Percentiles rank a stretch among this genome's conserved stretches.
Conservation (phyloP, 768 basidiomycete species). For the Gloeopeniophorella convolvens region DNA sequence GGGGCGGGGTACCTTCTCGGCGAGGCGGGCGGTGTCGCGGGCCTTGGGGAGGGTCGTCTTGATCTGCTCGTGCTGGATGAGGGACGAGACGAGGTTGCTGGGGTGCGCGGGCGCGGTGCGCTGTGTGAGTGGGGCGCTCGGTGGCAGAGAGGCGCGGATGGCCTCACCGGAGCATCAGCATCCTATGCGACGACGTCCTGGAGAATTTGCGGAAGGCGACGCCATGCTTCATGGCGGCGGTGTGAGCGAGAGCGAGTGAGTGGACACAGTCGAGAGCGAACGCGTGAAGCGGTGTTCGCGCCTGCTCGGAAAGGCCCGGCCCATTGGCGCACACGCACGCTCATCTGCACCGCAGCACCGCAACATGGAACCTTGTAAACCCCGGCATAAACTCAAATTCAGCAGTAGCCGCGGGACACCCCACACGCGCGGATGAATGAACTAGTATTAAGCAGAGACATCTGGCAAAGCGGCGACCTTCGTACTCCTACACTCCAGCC, state of each 20-base stretch:
- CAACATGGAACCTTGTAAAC: no score
- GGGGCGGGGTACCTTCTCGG: constrained; percentile 69
- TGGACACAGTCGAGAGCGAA: no score
- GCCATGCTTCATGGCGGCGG: constrained; percentile 83
- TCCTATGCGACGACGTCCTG: constrained; percentile 85
- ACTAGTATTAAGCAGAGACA: no score
- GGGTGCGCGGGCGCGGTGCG: not conserved
- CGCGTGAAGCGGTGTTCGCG: no score
- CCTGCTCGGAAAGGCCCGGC: no score
- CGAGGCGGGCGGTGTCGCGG: constrained; percentile 81
- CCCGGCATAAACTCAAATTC: no score
- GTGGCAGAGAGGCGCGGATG: not conserved
- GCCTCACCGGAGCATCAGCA: constrained; percentile 83
- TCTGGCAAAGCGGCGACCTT: not conserved
- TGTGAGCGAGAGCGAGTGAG: not conserved
- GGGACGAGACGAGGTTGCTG: constrained; percentile 90
- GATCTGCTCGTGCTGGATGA: constrained; percentile 93
- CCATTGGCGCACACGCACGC: no score
- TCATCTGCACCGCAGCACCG: no score
- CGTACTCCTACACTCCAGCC: not conserved
- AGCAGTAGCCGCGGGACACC: no score
- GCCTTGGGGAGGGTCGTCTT: constrained; percentile 95
- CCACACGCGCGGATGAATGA: no score
- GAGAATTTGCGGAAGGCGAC: constrained; percentile 88
- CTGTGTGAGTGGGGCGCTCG: not conserved